Conservation (phyloP, 345 rosid species). For the Microcos paniculata region DNA sequence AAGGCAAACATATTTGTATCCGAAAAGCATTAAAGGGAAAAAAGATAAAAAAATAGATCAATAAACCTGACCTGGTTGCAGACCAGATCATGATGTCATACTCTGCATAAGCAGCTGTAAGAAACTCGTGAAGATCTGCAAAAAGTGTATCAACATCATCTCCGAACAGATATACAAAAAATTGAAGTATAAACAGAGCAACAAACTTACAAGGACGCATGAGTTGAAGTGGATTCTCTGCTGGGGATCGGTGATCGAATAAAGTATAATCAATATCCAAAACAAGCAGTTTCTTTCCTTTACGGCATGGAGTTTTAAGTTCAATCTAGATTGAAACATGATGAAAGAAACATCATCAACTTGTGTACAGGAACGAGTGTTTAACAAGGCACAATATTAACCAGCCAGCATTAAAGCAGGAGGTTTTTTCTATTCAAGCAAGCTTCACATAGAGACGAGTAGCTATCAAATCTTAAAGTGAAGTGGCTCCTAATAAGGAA, state of each 20-base stretch:
- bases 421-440: no score
- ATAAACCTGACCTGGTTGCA: constrained; percentile 68
- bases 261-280: constrained; percentile 94
- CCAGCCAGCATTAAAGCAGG: neutral
- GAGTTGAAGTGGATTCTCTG: constrained; percentile 86
- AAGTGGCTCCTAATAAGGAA: neutral
- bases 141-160: constrained; percentile 12
- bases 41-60: neutral
- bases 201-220: constrained; percentile 86
- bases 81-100: constrained; percentile 99
- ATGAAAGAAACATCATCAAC: neutral
- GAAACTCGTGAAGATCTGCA: constrained; percentile 97
- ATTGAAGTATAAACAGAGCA: neutral
- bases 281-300: constrained; percentile 90
- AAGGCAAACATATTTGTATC: neutral
- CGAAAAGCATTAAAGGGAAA: neutral
- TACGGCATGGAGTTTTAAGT: constrained; percentile 67
- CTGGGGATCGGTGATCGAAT: constrained; percentile 92
- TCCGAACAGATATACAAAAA: constrained; percentile 6
- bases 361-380: neutral
- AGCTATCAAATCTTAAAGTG: neutral
- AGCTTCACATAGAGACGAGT: no score
- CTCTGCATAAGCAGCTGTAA: constrained; percentile 82
- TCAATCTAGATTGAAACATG: constrained; percentile 51
- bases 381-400: neutral